These are phyloP conservation scores for Myriosclerotinia curreyana DNA, from an alignment of 2,329 filamentous ascomycete genomes.

Conservation along the genomic window DNA sequence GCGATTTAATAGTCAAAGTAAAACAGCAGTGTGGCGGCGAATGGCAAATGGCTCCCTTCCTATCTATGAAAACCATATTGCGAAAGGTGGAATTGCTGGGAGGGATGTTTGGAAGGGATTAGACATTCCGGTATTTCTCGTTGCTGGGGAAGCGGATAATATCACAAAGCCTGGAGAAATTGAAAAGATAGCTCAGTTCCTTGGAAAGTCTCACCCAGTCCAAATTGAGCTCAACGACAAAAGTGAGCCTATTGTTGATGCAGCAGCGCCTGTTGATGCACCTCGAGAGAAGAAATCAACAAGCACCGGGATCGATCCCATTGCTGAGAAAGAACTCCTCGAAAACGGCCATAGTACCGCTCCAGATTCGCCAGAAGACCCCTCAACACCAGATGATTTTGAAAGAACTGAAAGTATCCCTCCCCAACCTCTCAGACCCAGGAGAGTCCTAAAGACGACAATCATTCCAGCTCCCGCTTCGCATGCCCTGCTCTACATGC, in stretches of 20 bases:
- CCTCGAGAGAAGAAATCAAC: slow-evolving; percentile 27
- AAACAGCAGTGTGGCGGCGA: slow-evolving; percentile 66
- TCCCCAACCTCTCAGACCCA: slow-evolving; percentile 48
- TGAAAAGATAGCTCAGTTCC: slow-evolving; percentile 57
- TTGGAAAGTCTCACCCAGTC: slow-evolving; percentile 37
- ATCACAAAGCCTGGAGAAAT: slow-evolving; percentile 72
- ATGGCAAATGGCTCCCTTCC: slow-evolving; percentile 74
- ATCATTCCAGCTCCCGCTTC: slow-evolving; percentile 74
- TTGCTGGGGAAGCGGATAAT: slow-evolving; percentile 73
- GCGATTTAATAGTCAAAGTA: slow-evolving; percentile 78
- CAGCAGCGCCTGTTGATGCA: slow-evolving; percentile 49
- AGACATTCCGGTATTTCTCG: slow-evolving; percentile 69
- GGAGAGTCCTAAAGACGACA: slow-evolving; percentile 60
- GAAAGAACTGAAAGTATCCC: slow-evolving; percentile 43
- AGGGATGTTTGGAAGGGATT: slow-evolving; percentile 69
- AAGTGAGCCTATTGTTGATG: slow-evolving; percentile 46
- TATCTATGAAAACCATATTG: slow-evolving; percentile 50
- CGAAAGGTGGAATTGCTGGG: slow-evolving; percentile 65
- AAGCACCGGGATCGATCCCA: slow-evolving; percentile 42
- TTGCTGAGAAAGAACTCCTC: slow-evolving; percentile 43
- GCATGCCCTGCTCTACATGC: slow-evolving; percentile 81
- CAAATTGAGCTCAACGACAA: slow-evolving; percentile 34
- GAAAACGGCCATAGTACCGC: slow-evolving; percentile 34
- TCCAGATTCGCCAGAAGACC: slow-evolving; percentile 46
- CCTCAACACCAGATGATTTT: slow-evolving; percentile 48